Percentiles rank a stretch among this genome's conserved stretches.
Conservation (phyloP, 768 basidiomycete species). For the Agrocybe pediades region DNA sequence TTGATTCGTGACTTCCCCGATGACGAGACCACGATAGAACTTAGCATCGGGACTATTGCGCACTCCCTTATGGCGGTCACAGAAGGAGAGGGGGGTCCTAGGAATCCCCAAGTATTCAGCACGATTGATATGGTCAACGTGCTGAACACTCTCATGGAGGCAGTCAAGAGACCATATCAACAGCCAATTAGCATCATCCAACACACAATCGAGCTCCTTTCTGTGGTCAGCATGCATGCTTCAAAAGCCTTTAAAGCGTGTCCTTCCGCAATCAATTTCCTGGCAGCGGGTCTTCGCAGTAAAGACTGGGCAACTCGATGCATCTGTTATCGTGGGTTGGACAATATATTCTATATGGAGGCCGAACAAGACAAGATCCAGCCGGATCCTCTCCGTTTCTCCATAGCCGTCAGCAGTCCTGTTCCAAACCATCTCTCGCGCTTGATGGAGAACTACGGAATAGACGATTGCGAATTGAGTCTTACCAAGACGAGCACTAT, state of each 20-base stretch:
- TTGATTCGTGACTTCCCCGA: constrained; percentile 52
- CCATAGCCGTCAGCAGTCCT: constrained; percentile 37
- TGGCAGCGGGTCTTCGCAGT: constrained; percentile 60
- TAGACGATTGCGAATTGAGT: constrained; percentile 45
- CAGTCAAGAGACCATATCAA: constrained; percentile 41
- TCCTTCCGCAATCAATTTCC: constrained; percentile 45
- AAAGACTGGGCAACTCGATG: constrained; percentile 53
- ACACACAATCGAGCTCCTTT: constrained; percentile 52
- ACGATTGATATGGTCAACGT: constrained; percentile 44
- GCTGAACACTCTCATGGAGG: constrained; percentile 41
- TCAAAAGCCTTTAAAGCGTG: constrained; percentile 43
- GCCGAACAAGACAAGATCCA: constrained; percentile 43
- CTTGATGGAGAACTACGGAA: constrained; percentile 49
- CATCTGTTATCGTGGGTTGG: constrained; percentile 52
- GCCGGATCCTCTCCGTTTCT: constrained; percentile 51
- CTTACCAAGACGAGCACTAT: constrained; percentile 37
- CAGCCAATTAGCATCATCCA: constrained; percentile 35
- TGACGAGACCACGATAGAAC: constrained; percentile 48
- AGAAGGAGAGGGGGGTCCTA: constrained; percentile 37
- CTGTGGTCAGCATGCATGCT: constrained; percentile 44
- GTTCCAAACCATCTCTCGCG: constrained; percentile 48
- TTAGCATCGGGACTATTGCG: constrained; percentile 50
- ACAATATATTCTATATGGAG: constrained; percentile 48
- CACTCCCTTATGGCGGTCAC: constrained; percentile 51
- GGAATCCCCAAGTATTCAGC: constrained; percentile 37